Percentiles rank a stretch among this genome's conserved stretches.
Conservation (phyloP, 345 rosid species). For the Lagerstroemia speciosa region DNA sequence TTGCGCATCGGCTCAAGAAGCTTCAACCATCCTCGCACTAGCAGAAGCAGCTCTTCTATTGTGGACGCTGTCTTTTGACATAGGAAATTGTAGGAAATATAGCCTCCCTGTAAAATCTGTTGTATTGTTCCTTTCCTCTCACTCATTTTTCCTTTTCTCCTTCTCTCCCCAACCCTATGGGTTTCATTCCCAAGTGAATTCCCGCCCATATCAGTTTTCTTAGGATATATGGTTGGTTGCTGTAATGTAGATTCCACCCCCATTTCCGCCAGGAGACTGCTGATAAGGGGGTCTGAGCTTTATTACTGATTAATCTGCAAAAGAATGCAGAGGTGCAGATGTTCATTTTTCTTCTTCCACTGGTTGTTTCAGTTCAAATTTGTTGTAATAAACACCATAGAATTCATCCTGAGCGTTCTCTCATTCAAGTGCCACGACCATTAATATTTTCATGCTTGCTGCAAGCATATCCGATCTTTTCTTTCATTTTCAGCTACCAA, state of each 20-base stretch:
- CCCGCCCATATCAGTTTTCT: not conserved
- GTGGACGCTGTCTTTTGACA: not conserved
- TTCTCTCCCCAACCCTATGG: not conserved
- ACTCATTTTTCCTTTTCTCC: not conserved
- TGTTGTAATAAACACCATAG: slow-evolving; percentile 8
- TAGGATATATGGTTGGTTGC: slow-evolving; percentile 7
- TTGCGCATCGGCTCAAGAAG: slow-evolving; percentile 36
- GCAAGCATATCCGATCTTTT: not conserved
- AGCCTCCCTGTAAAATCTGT: not conserved
- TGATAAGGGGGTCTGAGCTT: slow-evolving; percentile 4
- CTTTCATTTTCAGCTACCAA: not conserved
- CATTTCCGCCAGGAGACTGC: slow-evolving; percentile 16
- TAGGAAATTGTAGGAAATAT: slow-evolving; percentile 2
- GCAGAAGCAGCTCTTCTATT: slow-evolving; percentile 1
- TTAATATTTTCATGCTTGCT: not conserved
- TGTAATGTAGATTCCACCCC: slow-evolving; percentile 29
- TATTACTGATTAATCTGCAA: slow-evolving; percentile 31
- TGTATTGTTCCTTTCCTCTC: not conserved
- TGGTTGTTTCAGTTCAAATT: not conserved
- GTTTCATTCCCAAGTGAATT: not conserved
- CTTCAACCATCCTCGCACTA: slow-evolving; percentile 44
- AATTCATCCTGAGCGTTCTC: not conserved
- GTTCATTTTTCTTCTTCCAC: slow-evolving; percentile 6
- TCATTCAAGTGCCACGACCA: not conserved
- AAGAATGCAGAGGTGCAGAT: slow-evolving; percentile 37